phyloP scores from a whole-genome alignment of 495 filamentous ascomycete genomes.

The Annulohypoxylon stygium region DNA sequence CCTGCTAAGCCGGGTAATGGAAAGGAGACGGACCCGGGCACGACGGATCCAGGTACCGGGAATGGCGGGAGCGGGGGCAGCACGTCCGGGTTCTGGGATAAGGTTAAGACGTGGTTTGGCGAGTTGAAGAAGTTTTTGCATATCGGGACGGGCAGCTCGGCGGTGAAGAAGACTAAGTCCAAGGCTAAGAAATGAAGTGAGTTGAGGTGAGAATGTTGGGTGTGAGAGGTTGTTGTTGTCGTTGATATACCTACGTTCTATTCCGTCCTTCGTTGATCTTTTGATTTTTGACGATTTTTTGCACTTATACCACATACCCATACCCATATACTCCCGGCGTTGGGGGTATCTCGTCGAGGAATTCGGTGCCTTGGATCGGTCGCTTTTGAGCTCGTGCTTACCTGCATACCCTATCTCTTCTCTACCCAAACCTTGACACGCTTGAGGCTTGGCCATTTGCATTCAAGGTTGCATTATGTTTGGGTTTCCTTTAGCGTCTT shows the following conservation, averaged over 20 bases:
- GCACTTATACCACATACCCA: background rate
- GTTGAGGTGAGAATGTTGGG: background rate
- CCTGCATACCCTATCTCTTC: background rate
- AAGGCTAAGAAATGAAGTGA: background rate
- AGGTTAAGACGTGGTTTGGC: conserved; percentile 23
- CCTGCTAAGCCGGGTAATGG: conserved; percentile 45
- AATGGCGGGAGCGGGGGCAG: conserved; percentile 10
- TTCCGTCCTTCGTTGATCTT: conserved; percentile 23
- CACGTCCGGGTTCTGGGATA: conserved; percentile 11
- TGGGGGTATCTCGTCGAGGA: conserved; percentile 21
- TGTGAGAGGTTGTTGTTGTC: background rate
- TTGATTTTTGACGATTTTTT: background rate
- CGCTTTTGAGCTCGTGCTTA: conserved; percentile 19
- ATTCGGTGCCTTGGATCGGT: conserved; percentile 34
- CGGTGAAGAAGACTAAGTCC: background rate
- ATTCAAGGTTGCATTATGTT: conserved; percentile 16
- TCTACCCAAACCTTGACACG: background rate
- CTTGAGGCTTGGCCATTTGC: background rate
- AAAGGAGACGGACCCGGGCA: conserved; percentile 23
- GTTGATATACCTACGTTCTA: background rate
- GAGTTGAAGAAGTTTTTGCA: conserved; percentile 35
- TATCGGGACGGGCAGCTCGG: conserved; percentile 11
- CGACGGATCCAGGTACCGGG: conserved; percentile 12
- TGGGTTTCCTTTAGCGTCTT: background rate
- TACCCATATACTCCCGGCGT: conserved; percentile 2